phyloP scores from a whole-genome alignment of 2,329 filamentous ascomycete genomes.

The Apiospora hydei region DNA sequence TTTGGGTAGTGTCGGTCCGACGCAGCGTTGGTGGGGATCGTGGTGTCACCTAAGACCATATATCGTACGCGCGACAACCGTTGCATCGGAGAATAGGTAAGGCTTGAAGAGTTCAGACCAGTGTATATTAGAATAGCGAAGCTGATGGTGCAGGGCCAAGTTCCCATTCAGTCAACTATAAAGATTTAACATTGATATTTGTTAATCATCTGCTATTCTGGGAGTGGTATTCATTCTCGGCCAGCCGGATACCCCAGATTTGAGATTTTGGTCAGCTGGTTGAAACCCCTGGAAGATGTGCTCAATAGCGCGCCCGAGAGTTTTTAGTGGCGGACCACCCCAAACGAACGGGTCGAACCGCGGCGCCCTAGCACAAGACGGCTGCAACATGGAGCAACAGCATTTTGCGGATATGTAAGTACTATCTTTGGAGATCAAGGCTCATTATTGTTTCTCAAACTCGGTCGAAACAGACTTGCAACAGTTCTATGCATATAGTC shows the following conservation, averaged over 20 bases:
- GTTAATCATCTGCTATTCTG: neutral
- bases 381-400: neutral
- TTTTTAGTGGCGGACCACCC: constrained; percentile 1
- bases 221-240: neutral
- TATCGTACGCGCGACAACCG: neutral
- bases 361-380: neutral
- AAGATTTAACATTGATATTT: neutral
- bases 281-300: neutral
- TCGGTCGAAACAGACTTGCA: rapidly evolving
- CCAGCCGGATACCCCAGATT: constrained; percentile 10
- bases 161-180: neutral
- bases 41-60: neutral
- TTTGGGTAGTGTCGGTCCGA: neutral
- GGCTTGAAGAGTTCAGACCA: neutral
- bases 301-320: neutral
- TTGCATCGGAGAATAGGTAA: neutral
- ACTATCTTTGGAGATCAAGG: neutral
- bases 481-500: neutral
- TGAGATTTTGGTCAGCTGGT: constrained; percentile 4
- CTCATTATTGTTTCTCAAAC: neutral
- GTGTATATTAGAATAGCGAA: neutral
- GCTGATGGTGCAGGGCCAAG: neutral
- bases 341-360: constrained; percentile 7
- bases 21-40: neutral
- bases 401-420: neutral